These are phyloP conservation scores for Moesziomyces globuligerus DNA, from an alignment of 1,284 basidiomycete genomes.

Conservation along the genomic window DNA sequence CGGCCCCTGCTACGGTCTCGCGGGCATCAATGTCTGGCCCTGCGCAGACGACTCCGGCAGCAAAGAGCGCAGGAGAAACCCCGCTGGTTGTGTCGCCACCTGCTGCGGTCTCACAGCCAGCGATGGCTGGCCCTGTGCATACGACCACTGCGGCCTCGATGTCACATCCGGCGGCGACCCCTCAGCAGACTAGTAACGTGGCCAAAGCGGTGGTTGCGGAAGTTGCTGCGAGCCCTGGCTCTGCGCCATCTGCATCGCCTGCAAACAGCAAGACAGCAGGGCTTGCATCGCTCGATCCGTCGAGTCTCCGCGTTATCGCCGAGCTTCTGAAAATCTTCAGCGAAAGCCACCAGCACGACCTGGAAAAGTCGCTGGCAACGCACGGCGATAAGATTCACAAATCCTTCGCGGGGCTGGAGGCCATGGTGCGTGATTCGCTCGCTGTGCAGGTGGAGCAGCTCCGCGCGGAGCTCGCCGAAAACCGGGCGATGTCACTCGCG, in stretches of 20 bases:
- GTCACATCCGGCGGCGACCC: not conserved
- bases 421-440: conserved; percentile 4
- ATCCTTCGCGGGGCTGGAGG: conserved; percentile 2
- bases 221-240: not conserved
- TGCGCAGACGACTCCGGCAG: too few species aligned
- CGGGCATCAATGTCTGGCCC: too few species aligned
- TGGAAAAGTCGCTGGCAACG: not conserved
- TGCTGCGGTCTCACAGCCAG: too few species aligned
- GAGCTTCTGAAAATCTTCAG: conserved; percentile 34
- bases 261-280: not conserved
- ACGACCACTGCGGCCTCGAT: not conserved
- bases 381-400: conserved; percentile 1
- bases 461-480: not conserved
- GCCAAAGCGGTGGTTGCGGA: conserved; percentile 3
- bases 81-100: too few species aligned
- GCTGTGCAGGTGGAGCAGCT: conserved; percentile 1
- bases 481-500: too few species aligned
- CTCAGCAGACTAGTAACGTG: not conserved
- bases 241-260: not conserved
- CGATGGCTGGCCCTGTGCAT: too few species aligned
- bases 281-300: conserved; percentile 9
- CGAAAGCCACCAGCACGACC: conserved; percentile 12
- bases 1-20: too few species aligned
- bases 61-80: too few species aligned
- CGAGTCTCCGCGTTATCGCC: conserved; percentile 21